A percentile compares a stretch with the other conserved stretches of the same genome.
These are phyloP conservation scores for Tetraselmis chui DNA, from an alignment of 139 green algal genomes.

Conservation along the genomic window DNA sequence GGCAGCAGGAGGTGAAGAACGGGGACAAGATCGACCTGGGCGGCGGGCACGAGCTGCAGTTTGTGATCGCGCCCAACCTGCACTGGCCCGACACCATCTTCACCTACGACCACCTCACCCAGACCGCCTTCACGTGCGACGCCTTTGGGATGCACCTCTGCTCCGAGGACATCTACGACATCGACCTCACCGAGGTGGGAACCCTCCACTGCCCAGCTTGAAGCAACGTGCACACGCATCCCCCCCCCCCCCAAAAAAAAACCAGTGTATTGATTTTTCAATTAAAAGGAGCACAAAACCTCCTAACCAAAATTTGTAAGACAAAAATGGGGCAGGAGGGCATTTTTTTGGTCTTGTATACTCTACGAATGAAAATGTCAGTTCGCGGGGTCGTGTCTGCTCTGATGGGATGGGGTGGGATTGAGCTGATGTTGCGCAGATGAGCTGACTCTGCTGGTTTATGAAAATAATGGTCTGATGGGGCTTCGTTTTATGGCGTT, in stretches of 20 bases:
- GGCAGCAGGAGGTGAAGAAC: conserved; percentile 65
- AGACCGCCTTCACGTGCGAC: conserved; percentile 76
- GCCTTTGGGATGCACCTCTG: conserved; percentile 96
- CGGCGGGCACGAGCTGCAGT: conserved; percentile 84
- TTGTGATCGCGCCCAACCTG: conserved; percentile 95
- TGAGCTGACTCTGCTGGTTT: too few species aligned
- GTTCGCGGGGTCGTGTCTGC: too few species aligned
- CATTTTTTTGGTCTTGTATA: too few species aligned
- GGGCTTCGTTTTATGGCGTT: too few species aligned
- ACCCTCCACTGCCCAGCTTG: not conserved
- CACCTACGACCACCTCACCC: conserved; percentile 75
- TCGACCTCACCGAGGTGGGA: conserved; percentile 26
- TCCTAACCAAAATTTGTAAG: too few species aligned
- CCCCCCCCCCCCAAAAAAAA: not conserved
- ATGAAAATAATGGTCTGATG: too few species aligned
- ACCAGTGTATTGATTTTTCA: too few species aligned
- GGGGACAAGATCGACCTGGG: conserved; percentile 85
- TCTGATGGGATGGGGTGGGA: too few species aligned
- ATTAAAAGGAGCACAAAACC: too few species aligned
- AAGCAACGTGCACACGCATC: not conserved
- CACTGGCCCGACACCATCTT: conserved; percentile 97
- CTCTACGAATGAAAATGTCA: too few species aligned
- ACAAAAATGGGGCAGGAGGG: too few species aligned
- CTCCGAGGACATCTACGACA: conserved; percentile 69
- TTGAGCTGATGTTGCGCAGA: too few species aligned